Conservation (phyloP, 2,329 filamentous ascomycete species). For the Blastomyces parvus region DNA sequence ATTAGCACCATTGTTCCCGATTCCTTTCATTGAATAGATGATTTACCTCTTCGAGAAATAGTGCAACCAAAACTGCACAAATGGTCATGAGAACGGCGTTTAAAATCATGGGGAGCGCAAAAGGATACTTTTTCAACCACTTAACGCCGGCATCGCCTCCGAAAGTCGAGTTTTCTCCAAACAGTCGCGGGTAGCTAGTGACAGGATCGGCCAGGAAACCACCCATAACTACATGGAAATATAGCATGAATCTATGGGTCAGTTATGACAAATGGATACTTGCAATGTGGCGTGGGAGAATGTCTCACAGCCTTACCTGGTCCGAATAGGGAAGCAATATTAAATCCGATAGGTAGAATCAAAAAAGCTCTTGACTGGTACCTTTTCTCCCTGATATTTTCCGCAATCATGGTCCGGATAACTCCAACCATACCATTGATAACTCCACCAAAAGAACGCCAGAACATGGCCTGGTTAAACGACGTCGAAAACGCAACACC, state of each 20-base stretch:
- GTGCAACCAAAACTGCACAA: slow-evolving; percentile 47
- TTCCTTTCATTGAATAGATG: background rate
- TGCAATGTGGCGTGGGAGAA: slow-evolving; percentile 27
- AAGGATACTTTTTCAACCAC: slow-evolving; percentile 57
- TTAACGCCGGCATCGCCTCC: slow-evolving; percentile 47
- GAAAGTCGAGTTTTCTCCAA: slow-evolving; percentile 50
- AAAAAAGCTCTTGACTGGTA: slow-evolving; percentile 48
- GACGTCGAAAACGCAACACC: slow-evolving; percentile 59
- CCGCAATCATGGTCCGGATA: slow-evolving; percentile 62
- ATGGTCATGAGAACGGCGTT: slow-evolving; percentile 51
- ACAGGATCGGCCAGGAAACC: slow-evolving; percentile 60
- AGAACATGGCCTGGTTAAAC: slow-evolving; percentile 55
- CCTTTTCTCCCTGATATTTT: slow-evolving; percentile 62
- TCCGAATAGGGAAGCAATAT: slow-evolving; percentile 49
- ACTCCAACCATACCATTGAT: slow-evolving; percentile 65
- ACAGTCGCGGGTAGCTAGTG: slow-evolving; percentile 52
- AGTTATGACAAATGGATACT: slow-evolving; percentile 19
- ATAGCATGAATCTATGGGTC: slow-evolving; percentile 18
- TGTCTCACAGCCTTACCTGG: slow-evolving; percentile 26
- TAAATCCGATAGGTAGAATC: slow-evolving; percentile 57
- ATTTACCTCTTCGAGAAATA: slow-evolving; percentile 55
- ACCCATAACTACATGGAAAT: slow-evolving; percentile 43
- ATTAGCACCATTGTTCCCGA: background rate
- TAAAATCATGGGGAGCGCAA: slow-evolving; percentile 58
- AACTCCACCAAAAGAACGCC: slow-evolving; percentile 56